A percentile compares a stretch with the other conserved stretches of the same genome.
Evolutionary conservation across 2,329 filamentous ascomycete species (phyloP).

Genomic region (Aspergillus costaricaensis): DNA sequence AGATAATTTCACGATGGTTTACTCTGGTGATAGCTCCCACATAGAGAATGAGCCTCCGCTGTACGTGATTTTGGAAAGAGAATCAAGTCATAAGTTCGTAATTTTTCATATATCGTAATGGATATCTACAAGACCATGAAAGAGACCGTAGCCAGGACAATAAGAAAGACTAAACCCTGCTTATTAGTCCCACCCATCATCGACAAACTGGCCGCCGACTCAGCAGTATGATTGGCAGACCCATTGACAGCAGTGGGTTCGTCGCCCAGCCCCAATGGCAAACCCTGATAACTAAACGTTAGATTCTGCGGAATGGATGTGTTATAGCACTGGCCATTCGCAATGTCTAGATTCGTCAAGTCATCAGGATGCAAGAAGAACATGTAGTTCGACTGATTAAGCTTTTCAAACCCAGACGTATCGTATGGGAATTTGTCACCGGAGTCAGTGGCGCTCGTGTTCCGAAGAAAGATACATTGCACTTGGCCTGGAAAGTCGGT

Average conservation of each 20-base stretch:
- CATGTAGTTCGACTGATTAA: constrained; percentile 4
- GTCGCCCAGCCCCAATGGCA: not conserved
- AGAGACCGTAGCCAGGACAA: not conserved
- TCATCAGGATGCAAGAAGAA: constrained; percentile 1
- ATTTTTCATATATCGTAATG: no score
- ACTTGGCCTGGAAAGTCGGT: constrained; percentile 2
- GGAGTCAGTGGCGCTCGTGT: not conserved
- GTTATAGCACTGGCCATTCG: constrained; percentile 1
- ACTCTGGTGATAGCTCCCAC: no score
- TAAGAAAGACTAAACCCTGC: not conserved
- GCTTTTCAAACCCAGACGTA: not conserved
- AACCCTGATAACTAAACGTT: constrained; percentile 1
- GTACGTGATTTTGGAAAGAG: no score
- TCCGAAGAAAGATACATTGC: constrained; percentile 1
- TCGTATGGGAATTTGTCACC: constrained; percentile 1
- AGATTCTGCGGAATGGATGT: constrained; percentile 1
- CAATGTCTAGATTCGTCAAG: not conserved
- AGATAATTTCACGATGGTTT: no score
- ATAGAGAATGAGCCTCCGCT: no score
- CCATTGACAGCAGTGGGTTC: not conserved
- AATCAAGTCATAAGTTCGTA: no score
- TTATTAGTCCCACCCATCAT: not conserved
- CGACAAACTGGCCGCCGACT: not conserved
- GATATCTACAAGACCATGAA: not conserved
- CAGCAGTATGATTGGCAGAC: not conserved